Evolutionary conservation across 2,329 filamentous ascomycete genomes (phyloP), one percentile per base, ranked within the genome.

Genomic region (Trichoderma atrobrunneum): DNA sequence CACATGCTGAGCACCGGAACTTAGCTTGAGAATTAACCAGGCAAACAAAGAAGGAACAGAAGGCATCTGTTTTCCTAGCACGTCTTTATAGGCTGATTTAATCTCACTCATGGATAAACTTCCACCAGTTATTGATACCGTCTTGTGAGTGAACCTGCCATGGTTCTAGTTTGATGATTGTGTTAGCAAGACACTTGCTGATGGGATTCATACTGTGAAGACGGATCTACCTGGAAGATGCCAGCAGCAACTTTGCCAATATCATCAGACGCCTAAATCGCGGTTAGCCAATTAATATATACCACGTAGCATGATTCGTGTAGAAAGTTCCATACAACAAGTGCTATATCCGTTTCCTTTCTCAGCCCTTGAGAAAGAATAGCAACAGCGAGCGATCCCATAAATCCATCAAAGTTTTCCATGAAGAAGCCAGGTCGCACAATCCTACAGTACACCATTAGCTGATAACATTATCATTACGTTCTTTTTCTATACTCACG

Each of bases 391-490:
- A 72, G 56, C 21, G 51, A 43, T 18, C 70, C 70, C 63, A 68
- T 36, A 7, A 68, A 62, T 5, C 70, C 70, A 28, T 72, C 70
- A 62, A 72, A 72, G 11, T 72, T 72, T 28, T 72, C 70, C 70
- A 72, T 69, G 5, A 72, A 72, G 56, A 68, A 61, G n/a, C 70
- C 70, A 24, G 70, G 70, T 21, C 64, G 63, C 18, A 68, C 63
- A 6, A 72, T 60, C 1, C 70, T 72, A 3, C 5, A n/a, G 5
- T 11, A 3, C 60, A 5, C 3, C 7, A 26, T 39, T 7, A 18
- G 14, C 26, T 2, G 11, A 1, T 54, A 3, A 30, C n/a, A 32
- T 24, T 12, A 0, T 18, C 18, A 24, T 11, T 30, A 7, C 18
- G 8, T 10, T 21, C 4, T 3, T 14, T 57, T 34, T 16, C 7